phyloP scores from a whole-genome alignment of 1,284 basidiomycete genomes.

The Stygiomarasmius scandens region DNA sequence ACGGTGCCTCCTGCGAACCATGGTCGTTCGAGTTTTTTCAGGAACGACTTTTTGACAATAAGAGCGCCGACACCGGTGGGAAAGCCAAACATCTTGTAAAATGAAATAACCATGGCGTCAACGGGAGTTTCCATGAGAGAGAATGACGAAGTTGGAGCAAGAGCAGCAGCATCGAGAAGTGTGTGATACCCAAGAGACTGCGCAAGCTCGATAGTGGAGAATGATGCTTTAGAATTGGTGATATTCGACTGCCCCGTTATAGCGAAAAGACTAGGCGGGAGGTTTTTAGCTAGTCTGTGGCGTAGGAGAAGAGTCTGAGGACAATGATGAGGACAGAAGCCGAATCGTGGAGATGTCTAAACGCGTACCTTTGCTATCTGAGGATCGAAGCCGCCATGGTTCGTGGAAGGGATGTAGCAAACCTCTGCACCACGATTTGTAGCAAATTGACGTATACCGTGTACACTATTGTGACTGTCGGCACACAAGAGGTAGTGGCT shows the following conservation, averaged over 20 bases:
- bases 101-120: slow-evolving; percentile 81
- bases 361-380: slow-evolving; percentile 58
- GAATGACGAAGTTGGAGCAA: slow-evolving; percentile 71
- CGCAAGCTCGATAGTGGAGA: slow-evolving; percentile 62
- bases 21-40: slow-evolving; percentile 61
- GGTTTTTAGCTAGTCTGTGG: slow-evolving; percentile 42
- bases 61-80: slow-evolving; percentile 85
- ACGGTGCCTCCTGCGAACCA: slow-evolving; percentile 88
- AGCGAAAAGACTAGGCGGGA: slow-evolving; percentile 64
- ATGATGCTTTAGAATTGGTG: slow-evolving; percentile 65
- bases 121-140: slow-evolving; percentile 67
- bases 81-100: slow-evolving; percentile 90
- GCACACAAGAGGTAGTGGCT: slow-evolving; percentile 65
- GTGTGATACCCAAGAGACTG: slow-evolving; percentile 70
- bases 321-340: slow-evolving; percentile 4
- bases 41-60: slow-evolving; percentile 70
- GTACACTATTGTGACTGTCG: slow-evolving; percentile 84
- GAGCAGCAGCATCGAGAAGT: slow-evolving; percentile 78
- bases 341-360: slow-evolving; percentile 20
- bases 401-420: slow-evolving; percentile 64
- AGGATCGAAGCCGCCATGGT: slow-evolving; percentile 63
- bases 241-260: slow-evolving; percentile 83
- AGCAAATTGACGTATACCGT: slow-evolving; percentile 79
- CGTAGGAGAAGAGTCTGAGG: slow-evolving; percentile 45
- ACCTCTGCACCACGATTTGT: slow-evolving; percentile 54